Conservation (phyloP, 352 stramenopile species). For the Pythium biforme region DNA sequence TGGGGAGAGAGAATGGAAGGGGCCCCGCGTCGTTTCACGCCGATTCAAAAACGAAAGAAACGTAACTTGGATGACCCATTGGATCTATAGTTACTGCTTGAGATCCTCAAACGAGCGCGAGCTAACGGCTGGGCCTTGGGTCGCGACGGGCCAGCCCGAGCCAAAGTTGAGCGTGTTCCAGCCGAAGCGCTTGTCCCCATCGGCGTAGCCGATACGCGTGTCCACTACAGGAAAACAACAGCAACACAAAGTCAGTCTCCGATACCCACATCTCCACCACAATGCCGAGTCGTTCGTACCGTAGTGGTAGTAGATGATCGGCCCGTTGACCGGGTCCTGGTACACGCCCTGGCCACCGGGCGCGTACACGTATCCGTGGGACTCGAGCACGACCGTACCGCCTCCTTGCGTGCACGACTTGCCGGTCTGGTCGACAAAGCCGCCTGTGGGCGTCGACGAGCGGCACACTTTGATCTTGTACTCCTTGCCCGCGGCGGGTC, state of each 20-base stretch:
- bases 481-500: constrained; percentile 34
- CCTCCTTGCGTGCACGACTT: constrained; percentile 38
- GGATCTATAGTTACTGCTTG: too few relatives aligned
- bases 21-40: too few relatives aligned
- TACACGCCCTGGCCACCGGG: constrained; percentile 49
- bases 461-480: constrained; percentile 49
- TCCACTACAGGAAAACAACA: constrained; percentile 32
- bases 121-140: too few relatives aligned
- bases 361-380: constrained; percentile 42
- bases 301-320: constrained; percentile 58
- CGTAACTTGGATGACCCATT: too few relatives aligned
- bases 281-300: too few relatives aligned
- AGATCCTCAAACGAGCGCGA: too few relatives aligned
- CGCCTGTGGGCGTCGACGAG: constrained; percentile 33
- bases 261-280: too few relatives aligned
- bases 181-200: constrained; percentile 49
- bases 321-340: constrained; percentile 39
- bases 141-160: constrained; percentile 37
- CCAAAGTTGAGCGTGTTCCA: constrained; percentile 57
- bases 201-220: constrained; percentile 41
- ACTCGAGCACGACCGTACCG: constrained; percentile 44
- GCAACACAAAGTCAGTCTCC: too few relatives aligned
- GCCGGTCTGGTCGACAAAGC: constrained; percentile 41
- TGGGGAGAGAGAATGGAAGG: too few relatives aligned
- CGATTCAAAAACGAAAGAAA: too few relatives aligned